Conservation (phyloP, 1,139 yeast species). For the Tardiomyces depauwii region DNA sequence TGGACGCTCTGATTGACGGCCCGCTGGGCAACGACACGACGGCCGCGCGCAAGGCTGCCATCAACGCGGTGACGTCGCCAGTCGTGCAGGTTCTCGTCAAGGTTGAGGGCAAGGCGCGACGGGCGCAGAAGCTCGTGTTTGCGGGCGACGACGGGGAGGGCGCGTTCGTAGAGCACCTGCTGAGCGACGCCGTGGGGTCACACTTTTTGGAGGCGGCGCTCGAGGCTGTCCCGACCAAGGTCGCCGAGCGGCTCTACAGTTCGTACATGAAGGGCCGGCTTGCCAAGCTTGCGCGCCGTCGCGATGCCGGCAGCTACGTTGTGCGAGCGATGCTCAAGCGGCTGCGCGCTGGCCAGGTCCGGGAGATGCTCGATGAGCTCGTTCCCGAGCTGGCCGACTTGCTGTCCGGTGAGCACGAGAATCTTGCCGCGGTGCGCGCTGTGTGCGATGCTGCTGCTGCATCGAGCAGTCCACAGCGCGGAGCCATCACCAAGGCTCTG, state of each 20-base stretch:
- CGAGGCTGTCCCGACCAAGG: slow-evolving; percentile 53
- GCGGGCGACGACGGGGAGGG: slow-evolving; percentile 56
- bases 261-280: slow-evolving; percentile 67
- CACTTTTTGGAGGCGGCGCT: slow-evolving; percentile 74
- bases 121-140: slow-evolving; percentile 31
- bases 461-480: slow-evolving; percentile 44
- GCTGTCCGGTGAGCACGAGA: slow-evolving; percentile 38
- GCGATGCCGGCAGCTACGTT: slow-evolving; percentile 81
- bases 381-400: slow-evolving; percentile 56
- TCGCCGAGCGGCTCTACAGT: slow-evolving; percentile 57
- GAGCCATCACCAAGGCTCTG: slow-evolving; percentile 53
- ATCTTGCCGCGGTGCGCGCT: slow-evolving; percentile 56
- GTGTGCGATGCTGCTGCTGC: slow-evolving; percentile 59
- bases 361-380: slow-evolving; percentile 54
- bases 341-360: slow-evolving; percentile 48
- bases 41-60: slow-evolving; percentile 57
- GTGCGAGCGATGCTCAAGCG: slow-evolving; percentile 54
- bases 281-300: slow-evolving; percentile 60
- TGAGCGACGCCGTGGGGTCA: slow-evolving; percentile 84
- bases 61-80: slow-evolving; percentile 78
- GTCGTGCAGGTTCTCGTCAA: slow-evolving; percentile 71
- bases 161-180: slow-evolving; percentile 70
- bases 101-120: slow-evolving; percentile 71
- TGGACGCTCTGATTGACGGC: slow-evolving; percentile 26
- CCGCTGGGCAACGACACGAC: slow-evolving; percentile 26